A percentile compares a stretch with the other conserved stretches of the same genome.
These are phyloP conservation scores for Fusarium anthophilum DNA, from an alignment of 2,329 filamentous ascomycete species.

Conservation along the genomic window DNA sequence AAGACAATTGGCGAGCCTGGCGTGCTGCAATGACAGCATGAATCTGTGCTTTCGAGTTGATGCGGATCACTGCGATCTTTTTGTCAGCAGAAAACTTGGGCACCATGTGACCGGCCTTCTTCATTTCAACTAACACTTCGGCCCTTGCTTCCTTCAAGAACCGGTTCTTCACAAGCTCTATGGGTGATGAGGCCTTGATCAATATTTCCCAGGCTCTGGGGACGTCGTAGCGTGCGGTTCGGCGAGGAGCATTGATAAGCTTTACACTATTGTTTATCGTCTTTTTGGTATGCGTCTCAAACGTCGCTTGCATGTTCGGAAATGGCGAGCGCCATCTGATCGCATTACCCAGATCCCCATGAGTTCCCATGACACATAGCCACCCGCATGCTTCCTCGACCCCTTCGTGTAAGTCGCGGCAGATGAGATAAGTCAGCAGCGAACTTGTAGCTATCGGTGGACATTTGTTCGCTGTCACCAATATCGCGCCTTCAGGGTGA, in stretches of 20 bases:
- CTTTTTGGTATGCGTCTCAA: constrained; percentile 70
- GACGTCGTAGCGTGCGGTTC: constrained; percentile 70
- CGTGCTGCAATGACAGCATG: constrained; percentile 74
- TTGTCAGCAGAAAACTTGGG: constrained; percentile 72
- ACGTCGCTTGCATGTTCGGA: constrained; percentile 69
- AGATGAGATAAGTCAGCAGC: constrained; percentile 71
- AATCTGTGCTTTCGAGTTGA: constrained; percentile 68
- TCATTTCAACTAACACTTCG: constrained; percentile 69
- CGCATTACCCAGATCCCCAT: constrained; percentile 71
- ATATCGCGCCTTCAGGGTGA: constrained; percentile 63
- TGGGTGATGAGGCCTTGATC: constrained; percentile 58
- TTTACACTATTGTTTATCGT: constrained; percentile 70
- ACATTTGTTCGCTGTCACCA: constrained; percentile 70
- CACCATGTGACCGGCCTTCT: constrained; percentile 67
- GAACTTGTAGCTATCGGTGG: constrained; percentile 73
- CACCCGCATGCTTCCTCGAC: constrained; percentile 64
- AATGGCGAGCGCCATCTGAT: constrained; percentile 74
- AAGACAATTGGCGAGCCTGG: constrained; percentile 70
- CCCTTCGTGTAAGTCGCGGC: constrained; percentile 62
- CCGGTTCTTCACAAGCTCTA: constrained; percentile 58
- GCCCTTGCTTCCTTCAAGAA: constrained; percentile 61
- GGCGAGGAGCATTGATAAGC: constrained; percentile 71
- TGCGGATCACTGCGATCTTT: constrained; percentile 70
- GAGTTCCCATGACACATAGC: constrained; percentile 71
- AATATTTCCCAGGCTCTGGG: constrained; percentile 69